Conservation (phyloP, 768 basidiomycete species). For the Boletus pseudopeckii region DNA sequence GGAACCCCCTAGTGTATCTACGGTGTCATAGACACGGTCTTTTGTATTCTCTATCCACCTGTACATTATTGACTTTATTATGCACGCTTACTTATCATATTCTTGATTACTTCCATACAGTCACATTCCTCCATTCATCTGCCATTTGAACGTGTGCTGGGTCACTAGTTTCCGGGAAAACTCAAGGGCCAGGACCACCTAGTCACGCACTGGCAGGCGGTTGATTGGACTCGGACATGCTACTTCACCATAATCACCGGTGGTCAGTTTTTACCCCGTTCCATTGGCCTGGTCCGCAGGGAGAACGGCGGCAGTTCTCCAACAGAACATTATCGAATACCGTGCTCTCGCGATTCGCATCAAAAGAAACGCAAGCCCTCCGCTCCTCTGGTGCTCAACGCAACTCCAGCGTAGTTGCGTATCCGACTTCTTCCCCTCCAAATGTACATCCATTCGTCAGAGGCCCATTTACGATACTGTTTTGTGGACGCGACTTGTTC, state of each 20-base stretch:
- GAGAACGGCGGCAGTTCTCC: not conserved
- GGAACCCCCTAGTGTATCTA: conserved; percentile 19
- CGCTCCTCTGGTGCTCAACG: not conserved
- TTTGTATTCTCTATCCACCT: conserved; percentile 5
- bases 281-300: not conserved
- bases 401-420: not conserved
- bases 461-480: conserved; percentile 68
- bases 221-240: too few relatives aligned
- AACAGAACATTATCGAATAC: not conserved
- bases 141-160: not conserved
- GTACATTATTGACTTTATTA: conserved; percentile 14
- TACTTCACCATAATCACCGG: not conserved
- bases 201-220: too few relatives aligned
- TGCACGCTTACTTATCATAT: conserved; percentile 2
- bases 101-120: conserved; percentile 4
- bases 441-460: not conserved
- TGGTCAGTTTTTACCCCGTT: not conserved
- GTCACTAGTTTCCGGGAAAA: not conserved
- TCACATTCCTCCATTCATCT: not conserved
- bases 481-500: conserved; percentile 87
- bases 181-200: not conserved
- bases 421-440: not conserved
- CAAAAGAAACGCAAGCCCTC: not conserved
- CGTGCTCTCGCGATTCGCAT: not conserved
- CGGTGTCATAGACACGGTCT: conserved; percentile 13